Base-by-base conservation (phyloP, 169 alveolate genomes). In the Theileria luwenshuni region DNA sequence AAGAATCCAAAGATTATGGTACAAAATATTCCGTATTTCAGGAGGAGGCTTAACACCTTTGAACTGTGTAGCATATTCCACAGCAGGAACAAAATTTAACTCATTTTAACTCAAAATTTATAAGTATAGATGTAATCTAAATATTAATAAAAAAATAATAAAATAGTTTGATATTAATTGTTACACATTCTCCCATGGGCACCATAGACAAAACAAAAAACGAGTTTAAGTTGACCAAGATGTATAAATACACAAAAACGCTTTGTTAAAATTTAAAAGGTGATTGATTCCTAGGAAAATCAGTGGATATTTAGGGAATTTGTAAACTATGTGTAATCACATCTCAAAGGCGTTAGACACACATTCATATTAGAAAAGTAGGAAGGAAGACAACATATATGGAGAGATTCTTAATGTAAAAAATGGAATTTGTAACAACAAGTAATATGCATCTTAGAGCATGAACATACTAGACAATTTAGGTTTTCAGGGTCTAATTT, bases 31-130 rank as follows among this genome's bases (percentile, higher is more conserved):
- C n/a, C 19, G 27, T 25, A 13, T 54, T 54, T n/a, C 19, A 33
- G 3, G 3, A 54, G 27, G 17, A 54, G 8, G 17, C 43, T 54
- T 54, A 33, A n/a, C 42, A 54, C 19, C 13, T 8, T 25, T 54
- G 33, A 54, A 54, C 63, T 54, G 33, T 27, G 63, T 54, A 54
- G 33, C 63, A 54, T 54, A 32, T 54, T 54, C 63, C 63, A 54
- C 33, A 54, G 27, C 27, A n/a, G 27, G 1, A 13, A 54, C 33
- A 23, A 33, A 6, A 23, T 23, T 13, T 54, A 54, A 2, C 27
- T 2, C 27, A 54, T 23, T 33, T 25, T 33, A 54, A 25, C 33
- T 8, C 27, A 23, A 54, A 54, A 25, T 1, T 54, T 49, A 54
- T 7, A 54, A 27, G 27, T 33, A 54, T 23, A 13, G n/a, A 54